phyloP scores from a whole-genome alignment of 495 filamentous ascomycete genomes.

The Parachaetomium inaequale region DNA sequence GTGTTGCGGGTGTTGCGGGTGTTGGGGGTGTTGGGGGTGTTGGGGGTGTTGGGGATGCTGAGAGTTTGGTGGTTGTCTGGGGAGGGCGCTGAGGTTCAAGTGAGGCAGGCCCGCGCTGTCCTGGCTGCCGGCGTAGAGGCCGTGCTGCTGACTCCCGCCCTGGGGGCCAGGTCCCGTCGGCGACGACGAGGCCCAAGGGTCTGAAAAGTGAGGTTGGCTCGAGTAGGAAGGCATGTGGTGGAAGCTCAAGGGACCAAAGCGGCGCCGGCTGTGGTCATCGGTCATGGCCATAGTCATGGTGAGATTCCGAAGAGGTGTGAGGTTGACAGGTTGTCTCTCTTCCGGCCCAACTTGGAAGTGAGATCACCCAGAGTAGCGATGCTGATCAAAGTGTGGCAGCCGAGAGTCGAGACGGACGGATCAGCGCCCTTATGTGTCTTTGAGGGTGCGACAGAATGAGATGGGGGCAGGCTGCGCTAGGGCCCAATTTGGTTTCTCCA shows the following conservation, averaged over 20 bases:
- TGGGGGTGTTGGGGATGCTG: constrained; percentile 2
- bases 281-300: constrained; percentile 78
- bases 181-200: constrained; percentile 71
- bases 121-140: constrained; percentile 50
- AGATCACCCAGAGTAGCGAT: constrained; percentile 12
- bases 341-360: constrained; percentile 17
- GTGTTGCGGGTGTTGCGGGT: constrained; percentile 7
- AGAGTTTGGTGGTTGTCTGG: constrained; percentile 33
- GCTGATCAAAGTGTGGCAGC: constrained; percentile 26
- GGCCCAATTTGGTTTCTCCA: constrained; percentile 40
- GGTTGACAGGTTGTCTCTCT: constrained; percentile 20
- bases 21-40: constrained; percentile 4
- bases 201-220: constrained; percentile 80
- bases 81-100: constrained; percentile 46
- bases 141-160: constrained; percentile 42
- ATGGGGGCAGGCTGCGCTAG: constrained; percentile 27
- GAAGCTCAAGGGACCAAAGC: constrained; percentile 77
- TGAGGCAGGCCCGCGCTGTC: constrained; percentile 29
- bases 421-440: constrained; percentile 75
- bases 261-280: constrained; percentile 70
- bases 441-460: constrained; percentile 37
- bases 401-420: constrained; percentile 54
- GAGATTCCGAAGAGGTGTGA: constrained; percentile 24
- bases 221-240: constrained; percentile 63
- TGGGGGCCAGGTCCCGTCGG: constrained; percentile 28